Evolutionary conservation across 2,329 filamentous ascomycete genomes (phyloP).

Genomic region (Alternaria arbusti): DNA sequence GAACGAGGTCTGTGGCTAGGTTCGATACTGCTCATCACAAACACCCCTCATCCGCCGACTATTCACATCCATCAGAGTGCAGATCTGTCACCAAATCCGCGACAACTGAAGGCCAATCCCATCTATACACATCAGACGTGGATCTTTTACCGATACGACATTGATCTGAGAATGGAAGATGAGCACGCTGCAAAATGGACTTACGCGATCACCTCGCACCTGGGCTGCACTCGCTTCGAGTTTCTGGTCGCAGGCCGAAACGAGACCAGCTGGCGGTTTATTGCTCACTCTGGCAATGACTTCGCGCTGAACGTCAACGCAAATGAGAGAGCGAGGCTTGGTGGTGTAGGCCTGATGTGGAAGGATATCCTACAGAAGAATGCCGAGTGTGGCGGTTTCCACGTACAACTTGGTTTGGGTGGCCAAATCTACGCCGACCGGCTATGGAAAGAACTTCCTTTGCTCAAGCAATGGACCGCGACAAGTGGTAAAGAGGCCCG

Average conservation of each 20-base stretch:
- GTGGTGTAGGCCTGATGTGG: constrained; percentile 96
- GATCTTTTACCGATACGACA: constrained; percentile 94
- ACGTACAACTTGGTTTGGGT: constrained; percentile 88
- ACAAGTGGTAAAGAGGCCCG: constrained; percentile 93
- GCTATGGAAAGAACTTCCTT: constrained; percentile 93
- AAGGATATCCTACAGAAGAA: constrained; percentile 98
- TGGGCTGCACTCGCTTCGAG: constrained; percentile 97
- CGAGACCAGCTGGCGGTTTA: constrained; percentile 93
- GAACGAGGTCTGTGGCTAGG: constrained; percentile 90
- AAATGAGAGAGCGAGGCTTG: constrained; percentile 82
- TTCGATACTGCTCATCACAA: constrained; percentile 91
- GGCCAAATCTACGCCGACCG: constrained; percentile 96
- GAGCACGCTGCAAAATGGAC: constrained; percentile 83
- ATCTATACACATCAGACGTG: constrained; percentile 92
- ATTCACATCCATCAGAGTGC: constrained; percentile 92
- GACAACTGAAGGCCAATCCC: constrained; percentile 79
- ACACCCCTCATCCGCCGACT: constrained; percentile 88
- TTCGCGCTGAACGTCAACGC: constrained; percentile 88
- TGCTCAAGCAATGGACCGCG: constrained; percentile 92
- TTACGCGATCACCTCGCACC: constrained; percentile 94
- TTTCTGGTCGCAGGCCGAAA: constrained; percentile 90
- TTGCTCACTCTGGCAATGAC: constrained; percentile 95
- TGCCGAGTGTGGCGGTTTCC: constrained; percentile 93
- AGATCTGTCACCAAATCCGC: constrained; percentile 90
- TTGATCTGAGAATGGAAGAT: constrained; percentile 90